A percentile compares a stretch with the other conserved stretches of the same genome.
Conservation (phyloP, 495 filamentous ascomycete species). For the Penicillium malachiteum region DNA sequence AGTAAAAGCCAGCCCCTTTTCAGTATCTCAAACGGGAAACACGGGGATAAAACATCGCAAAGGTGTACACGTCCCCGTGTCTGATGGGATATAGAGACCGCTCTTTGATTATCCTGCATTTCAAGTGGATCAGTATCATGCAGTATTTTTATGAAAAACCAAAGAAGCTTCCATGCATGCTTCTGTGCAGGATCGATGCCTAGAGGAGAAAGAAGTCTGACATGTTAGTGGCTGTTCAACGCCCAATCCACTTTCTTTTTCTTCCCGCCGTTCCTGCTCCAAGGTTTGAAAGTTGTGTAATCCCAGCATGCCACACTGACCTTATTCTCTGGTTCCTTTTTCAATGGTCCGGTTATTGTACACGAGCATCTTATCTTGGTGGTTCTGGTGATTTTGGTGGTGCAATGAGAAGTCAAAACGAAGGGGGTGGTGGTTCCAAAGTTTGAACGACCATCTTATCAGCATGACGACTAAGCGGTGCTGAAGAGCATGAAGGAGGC, state of each 20-base stretch:
- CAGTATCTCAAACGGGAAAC: too few species aligned
- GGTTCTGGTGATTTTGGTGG: too few species aligned
- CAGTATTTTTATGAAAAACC: background rate
- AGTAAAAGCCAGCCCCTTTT: background rate
- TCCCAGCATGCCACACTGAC: constrained; percentile 12
- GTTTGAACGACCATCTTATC: too few species aligned
- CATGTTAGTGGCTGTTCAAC: constrained; percentile 23
- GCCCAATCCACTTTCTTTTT: constrained; percentile 7
- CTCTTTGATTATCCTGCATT: constrained; percentile 14
- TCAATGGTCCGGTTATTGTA: constrained; percentile 17
- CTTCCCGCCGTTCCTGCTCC: background rate
- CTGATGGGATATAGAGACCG: constrained; percentile 1
- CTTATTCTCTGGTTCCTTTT: constrained; percentile 16
- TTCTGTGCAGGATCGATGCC: constrained; percentile 34
- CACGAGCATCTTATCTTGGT: background rate
- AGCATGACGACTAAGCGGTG: background rate
- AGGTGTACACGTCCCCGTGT: background rate
- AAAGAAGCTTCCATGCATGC: constrained; percentile 41
- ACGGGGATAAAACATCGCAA: too few species aligned
- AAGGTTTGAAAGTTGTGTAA: background rate
- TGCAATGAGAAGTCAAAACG: too few species aligned
- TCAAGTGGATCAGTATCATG: constrained; percentile 4
- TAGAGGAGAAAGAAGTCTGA: constrained; percentile 3
- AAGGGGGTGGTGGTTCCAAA: too few species aligned
- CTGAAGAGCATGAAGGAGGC: background rate